Base-by-base conservation (phyloP, 441 rosid species). In the Viola pubescens region DNA sequence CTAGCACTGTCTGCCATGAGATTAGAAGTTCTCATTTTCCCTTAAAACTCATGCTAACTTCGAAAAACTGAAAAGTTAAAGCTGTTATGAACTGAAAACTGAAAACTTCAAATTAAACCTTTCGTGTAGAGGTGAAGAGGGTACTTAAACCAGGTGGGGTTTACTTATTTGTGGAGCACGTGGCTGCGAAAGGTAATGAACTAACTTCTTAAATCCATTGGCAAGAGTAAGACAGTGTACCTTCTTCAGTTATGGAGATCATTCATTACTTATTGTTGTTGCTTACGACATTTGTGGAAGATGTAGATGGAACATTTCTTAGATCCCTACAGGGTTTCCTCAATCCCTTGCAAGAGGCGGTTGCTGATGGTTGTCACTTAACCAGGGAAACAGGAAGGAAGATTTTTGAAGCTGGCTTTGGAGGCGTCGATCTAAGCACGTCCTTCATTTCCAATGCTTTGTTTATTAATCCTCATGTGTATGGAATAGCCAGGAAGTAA, bases 141-240 rank as follows among this genome's bases (percentile, higher is more conserved):
- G 82, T 88, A 74, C 76, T 94, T 44, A 94, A 74, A 75, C 97
- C 95, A 1, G 89, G 89, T 12, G 97, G 95, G 64, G 48, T 67
- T 54, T 94, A 82, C 72, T 5, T 89, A 45, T 89, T 94, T 60
- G 81, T 89, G 58, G 98, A 94, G 74, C 97, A 94, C 68, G 89
- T 87, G 60, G 92, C 96, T 48, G 97, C 97, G 3, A 64, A 86
- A 81, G 97, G 97, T 88, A 74, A 37, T 0, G 19, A 13, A 66
- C 50, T 3, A 56, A 43, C 1, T 48, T 37, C 37, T 6, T 43
- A 43, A 4, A 16, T 3, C 40, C 43, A 46, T 39, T 39, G 12
- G 52, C 12, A 46, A 41, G 5, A 56, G 3, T 26, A 43, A 39
- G n/a, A 1, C 41, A 13, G 0, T 41, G 50, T 26, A 26, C 34